Evolutionary conservation across 352 stramenopile species (phyloP), one percentile per base, ranked within the genome.

Genomic region (Phytophthora syringae): DNA sequence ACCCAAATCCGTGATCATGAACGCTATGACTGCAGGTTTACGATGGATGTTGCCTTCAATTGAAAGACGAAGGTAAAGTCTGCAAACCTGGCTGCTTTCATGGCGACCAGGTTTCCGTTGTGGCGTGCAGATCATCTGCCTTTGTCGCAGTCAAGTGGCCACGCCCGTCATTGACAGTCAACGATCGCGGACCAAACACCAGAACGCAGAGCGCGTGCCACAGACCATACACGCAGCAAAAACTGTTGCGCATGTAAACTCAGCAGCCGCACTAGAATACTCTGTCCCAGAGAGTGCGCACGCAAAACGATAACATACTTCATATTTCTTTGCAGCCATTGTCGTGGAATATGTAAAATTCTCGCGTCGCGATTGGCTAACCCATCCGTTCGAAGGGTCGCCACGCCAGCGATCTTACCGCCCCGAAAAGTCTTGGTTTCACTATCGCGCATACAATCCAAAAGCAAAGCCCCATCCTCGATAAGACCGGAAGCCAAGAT

Each of bases 401-500:
- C 62, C 48, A 70, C 56, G 54, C 43, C 49, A 70, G 54, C 54
- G 47, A 52, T 55, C 56, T 54, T 52, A 65, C 32, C 55, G 12
- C 32, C 22, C 16, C 32, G 30, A 55, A 56, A 52, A 60, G 20
- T 2, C 59, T 61, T 37, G 30, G 0, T 15, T 40, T 40, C 24
- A 49, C 4, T 60, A 67, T 60, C 2, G 5, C 3, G 0, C 16
- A 49, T 48, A 58, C 34, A n/a, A n/a, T n/a, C n/a, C n/a, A n/a
- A n/a, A n/a, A n/a, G n/a, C n/a, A n/a, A n/a, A n/a, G n/a, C n/a
- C n/a, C n/a, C n/a, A n/a, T n/a, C n/a, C 39, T 2, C 18, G 3
- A 52, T 60, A 53, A 58, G 58, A 59, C 15, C 13, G 40, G 61
- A 64, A 63, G 60, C 9, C 36, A 52, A 56, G 60, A 68, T 68